Evolutionary conservation across 208 protist species (phyloP).

Genomic region (Crithidia sp.): DNA sequence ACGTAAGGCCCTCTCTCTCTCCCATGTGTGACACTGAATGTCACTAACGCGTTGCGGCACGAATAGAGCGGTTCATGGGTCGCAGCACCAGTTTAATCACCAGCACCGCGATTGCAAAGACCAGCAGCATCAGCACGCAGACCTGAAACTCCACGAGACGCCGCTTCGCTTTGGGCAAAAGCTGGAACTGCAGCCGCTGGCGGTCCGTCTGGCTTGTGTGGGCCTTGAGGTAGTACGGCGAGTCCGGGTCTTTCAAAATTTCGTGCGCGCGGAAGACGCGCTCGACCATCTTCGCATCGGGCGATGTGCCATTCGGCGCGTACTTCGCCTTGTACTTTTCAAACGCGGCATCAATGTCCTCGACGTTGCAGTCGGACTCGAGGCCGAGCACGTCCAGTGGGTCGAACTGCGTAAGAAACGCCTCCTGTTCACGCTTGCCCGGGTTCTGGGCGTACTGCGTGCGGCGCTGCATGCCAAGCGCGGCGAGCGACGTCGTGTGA

Average conservation of each 20-base stretch:
- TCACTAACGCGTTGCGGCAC: constrained; percentile 67
- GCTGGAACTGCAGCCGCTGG: constrained; percentile 83
- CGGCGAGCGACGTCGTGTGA: not conserved
- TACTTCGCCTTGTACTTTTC: constrained; percentile 64
- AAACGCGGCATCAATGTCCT: constrained; percentile 79
- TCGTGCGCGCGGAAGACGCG: constrained; percentile 80
- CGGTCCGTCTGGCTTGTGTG: constrained; percentile 74
- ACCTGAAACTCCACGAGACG: constrained; percentile 73
- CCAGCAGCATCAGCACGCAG: constrained; percentile 52
- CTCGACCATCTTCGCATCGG: constrained; percentile 79
- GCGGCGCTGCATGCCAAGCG: constrained; percentile 45
- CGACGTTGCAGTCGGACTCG: constrained; percentile 66
- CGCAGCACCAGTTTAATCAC: constrained; percentile 64
- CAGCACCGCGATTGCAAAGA: constrained; percentile 47
- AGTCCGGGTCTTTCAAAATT: constrained; percentile 82
- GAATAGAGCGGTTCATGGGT: constrained; percentile 69
- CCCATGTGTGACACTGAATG: no score
- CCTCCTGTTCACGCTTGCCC: constrained; percentile 85
- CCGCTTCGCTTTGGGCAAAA: constrained; percentile 78
- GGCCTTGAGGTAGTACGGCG: constrained; percentile 81
- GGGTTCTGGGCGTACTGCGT: constrained; percentile 80
- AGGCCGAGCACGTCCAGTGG: constrained; percentile 80
- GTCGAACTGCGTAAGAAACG: constrained; percentile 84
- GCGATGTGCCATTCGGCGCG: constrained; percentile 60
- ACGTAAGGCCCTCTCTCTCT: no score